phyloP scores from a whole-genome alignment of 208 protist species.

The Vickermania spadyakhi region DNA sequence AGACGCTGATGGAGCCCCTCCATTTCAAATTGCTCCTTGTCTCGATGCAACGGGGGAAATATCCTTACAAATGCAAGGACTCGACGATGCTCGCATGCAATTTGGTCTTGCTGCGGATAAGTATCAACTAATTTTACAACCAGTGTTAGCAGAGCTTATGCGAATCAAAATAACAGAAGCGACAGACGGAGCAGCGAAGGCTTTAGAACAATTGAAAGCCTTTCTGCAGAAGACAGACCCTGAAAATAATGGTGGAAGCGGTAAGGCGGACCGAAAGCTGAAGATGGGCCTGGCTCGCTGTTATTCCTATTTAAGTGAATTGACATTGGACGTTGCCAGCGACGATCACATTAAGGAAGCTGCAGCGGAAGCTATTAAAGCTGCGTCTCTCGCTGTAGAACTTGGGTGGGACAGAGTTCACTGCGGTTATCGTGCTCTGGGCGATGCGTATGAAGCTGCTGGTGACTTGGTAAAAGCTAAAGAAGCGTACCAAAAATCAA shows the following conservation, averaged over 20 bases:
- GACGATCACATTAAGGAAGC: constrained; percentile 10
- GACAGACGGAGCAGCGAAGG: constrained; percentile 32
- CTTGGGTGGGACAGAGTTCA: constrained; percentile 71
- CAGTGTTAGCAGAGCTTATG: constrained; percentile 72
- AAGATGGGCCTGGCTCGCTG: constrained; percentile 45
- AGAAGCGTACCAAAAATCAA: constrained; percentile 38
- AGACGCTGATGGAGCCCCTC: constrained; percentile 47
- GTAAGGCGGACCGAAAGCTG: constrained; percentile 20
- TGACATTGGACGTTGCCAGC: constrained; percentile 34
- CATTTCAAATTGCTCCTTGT: constrained; percentile 78
- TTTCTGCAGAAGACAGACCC: constrained; percentile 38
- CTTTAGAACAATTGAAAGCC: constrained; percentile 41
- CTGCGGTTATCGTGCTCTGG: constrained; percentile 36
- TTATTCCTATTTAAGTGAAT: constrained; percentile 62
- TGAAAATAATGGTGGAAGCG: constrained; percentile 17
- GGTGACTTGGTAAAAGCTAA: constrained; percentile 41
- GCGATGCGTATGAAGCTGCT: constrained; percentile 35
- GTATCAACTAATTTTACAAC: constrained; percentile 77
- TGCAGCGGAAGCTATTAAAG: constrained; percentile 30
- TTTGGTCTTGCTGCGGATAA: constrained; percentile 69
- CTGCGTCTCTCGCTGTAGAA: constrained; percentile 30
- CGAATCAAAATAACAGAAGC: constrained; percentile 51
- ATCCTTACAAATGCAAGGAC: constrained; percentile 60
- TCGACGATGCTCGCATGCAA: constrained; percentile 75
- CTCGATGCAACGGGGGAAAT: constrained; percentile 78